A percentile compares a stretch with the other conserved stretches of the same genome.
Evolutionary conservation across 805 yeast genomes (phyloP).

Genomic region (Metschnikowia arizonensis): DNA sequence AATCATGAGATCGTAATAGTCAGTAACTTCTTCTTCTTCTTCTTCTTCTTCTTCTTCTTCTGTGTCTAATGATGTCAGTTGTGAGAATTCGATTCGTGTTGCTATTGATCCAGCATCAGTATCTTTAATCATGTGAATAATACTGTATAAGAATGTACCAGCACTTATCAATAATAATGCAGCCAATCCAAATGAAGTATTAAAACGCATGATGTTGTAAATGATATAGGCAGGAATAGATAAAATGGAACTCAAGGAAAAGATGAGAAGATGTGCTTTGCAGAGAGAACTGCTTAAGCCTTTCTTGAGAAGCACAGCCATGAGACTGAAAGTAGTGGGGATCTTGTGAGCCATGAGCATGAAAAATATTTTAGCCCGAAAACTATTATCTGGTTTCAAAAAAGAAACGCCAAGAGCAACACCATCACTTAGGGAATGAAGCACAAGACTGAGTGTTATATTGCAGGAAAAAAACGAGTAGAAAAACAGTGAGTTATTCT

Average conservation of each 20-base stretch:
- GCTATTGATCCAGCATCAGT: constrained; percentile 3
- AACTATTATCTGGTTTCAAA: constrained; percentile 33
- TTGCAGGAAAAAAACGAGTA: constrained; percentile 34
- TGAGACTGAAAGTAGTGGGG: constrained; percentile 69
- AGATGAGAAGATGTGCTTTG: constrained; percentile 46
- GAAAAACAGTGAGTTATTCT: constrained; percentile 24
- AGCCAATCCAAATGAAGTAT: constrained; percentile 44
- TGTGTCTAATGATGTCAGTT: constrained; percentile 8
- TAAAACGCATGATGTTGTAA: constrained; percentile 27
- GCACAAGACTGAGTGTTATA: constrained; percentile 52
- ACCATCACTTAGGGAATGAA: constrained; percentile 73
- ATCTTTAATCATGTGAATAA: constrained; percentile 57
- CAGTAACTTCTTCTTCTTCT: neutral
- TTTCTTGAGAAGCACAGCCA: constrained; percentile 47
- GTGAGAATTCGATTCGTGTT: constrained; percentile 10
- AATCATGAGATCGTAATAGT: constrained; percentile 1
- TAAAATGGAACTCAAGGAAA: constrained; percentile 57
- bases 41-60: neutral
- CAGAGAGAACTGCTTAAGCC: constrained; percentile 31
- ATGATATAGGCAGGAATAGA: constrained; percentile 49
- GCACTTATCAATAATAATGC: constrained; percentile 59
- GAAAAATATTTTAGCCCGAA: constrained; percentile 46
- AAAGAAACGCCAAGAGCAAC: constrained; percentile 63
- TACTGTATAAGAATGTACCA: constrained; percentile 71
- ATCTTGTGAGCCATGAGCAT: constrained; percentile 68